These are phyloP conservation scores for Cyclotella cryptica DNA, from an alignment of 108 stramenopile genomes.

Conservation along the genomic window DNA sequence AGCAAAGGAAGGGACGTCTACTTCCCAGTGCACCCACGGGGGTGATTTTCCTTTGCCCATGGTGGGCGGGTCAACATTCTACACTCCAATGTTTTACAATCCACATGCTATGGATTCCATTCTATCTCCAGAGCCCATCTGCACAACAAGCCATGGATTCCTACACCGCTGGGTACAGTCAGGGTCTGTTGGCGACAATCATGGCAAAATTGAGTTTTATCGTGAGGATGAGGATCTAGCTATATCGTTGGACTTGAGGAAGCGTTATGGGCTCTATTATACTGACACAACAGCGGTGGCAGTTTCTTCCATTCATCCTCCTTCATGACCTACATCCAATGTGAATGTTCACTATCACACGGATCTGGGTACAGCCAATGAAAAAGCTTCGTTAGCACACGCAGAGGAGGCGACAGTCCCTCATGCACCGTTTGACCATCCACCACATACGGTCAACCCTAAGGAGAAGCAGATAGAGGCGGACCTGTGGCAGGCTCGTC, in stretches of 20 bases:
- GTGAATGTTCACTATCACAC: too few species aligned
- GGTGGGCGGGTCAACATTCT: neutral
- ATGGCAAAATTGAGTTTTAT: neutral
- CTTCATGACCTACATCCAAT: too few species aligned
- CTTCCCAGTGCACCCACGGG: neutral
- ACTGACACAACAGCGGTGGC: too few species aligned
- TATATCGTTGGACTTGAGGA: neutral
- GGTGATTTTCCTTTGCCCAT: conserved; percentile 12
- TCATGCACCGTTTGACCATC: neutral
- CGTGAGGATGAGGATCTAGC: neutral
- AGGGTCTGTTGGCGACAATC: neutral
- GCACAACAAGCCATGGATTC: neutral
- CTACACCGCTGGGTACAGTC: neutral
- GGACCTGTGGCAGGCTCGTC: neutral
- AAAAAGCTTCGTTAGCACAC: too few species aligned
- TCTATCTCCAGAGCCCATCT: neutral
- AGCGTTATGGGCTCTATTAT: too few species aligned
- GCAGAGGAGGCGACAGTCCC: too few species aligned
- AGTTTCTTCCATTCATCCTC: too few species aligned
- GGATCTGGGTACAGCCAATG: too few species aligned
- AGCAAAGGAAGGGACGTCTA: neutral
- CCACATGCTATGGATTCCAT: neutral
- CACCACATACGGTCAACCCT: neutral
- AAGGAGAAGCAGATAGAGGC: neutral
- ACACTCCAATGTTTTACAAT: conserved; percentile 1